Base-by-base conservation (phyloP, 1,284 basidiomycete genomes). In the Ceratobasidium sp. region DNA sequence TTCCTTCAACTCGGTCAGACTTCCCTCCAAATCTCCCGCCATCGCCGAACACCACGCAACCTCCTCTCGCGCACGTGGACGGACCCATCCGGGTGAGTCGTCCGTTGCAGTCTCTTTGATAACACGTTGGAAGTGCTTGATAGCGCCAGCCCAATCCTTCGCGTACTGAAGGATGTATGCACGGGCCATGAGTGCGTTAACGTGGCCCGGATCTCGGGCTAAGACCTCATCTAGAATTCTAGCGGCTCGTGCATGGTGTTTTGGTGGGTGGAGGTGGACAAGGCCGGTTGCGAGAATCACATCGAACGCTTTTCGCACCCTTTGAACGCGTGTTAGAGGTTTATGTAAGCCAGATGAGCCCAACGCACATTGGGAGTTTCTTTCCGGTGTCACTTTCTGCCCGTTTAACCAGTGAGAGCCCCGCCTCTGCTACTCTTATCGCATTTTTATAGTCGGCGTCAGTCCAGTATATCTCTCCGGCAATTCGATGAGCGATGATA, bases 211-310 rank as follows among this genome's bases (percentile, higher is more conserved):
- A 49, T 91, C 87, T 59, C 85, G 81, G 0, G 84, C 78, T 4
- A 98, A 86, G 4, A 96, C 86, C 1, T 89, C 87, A 43, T 93
- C 88, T 31, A 97, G 84, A 6, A 97, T 86, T 14, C 87, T 83
- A 37, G 91, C 83, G 0, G 97, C 96, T 56, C 91, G 89, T 14
- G 84, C 79, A 80, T 99, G 97, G 79, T 98, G 91, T 79, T 96
- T 95, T 0, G 97, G 97, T 11, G 96, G 90, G 81, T 90, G 94
- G 69, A 93, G 86, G 78, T 98, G 92, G 0, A 96, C 92, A 19
- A 98, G 86, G 2, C 93, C 90, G 0, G 87, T 90, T 0, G 89
- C 88, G 14, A 95, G 85, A 6, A 86, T 84, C 7, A 88, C 84
- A 69, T 92, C 88, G 80, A 95, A 88, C 1, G 86, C 87, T 68